Conservation (phyloP, 148 eudicot species). For the Beta vulgaris region DNA sequence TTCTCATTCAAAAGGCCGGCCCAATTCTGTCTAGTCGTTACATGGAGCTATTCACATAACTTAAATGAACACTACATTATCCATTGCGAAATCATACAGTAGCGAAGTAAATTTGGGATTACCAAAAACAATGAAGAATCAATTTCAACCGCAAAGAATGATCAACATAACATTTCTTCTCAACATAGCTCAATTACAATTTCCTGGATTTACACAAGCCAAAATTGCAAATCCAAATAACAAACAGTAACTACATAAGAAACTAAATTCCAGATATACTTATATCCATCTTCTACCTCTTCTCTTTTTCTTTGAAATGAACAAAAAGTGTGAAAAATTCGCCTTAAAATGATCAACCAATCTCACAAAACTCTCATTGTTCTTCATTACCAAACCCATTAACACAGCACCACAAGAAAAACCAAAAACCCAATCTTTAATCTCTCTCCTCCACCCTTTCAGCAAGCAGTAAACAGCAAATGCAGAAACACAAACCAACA, state of each 20-base stretch:
- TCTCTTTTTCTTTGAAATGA: conserved; percentile 30
- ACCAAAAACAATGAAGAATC: no score
- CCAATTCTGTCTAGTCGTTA: no score
- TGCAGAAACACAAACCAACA: conserved; percentile 16
- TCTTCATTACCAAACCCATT: conserved; percentile 49
- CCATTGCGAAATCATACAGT: background rate
- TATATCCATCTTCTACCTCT: conserved; percentile 23
- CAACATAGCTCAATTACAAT: background rate
- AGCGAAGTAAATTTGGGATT: background rate
- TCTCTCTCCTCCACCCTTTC: conserved; percentile 39
- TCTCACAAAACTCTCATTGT: conserved; percentile 32
- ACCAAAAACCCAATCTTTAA: conserved; percentile 57
- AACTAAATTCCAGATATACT: background rate
- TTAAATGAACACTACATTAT: background rate
- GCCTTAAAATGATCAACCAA: conserved; percentile 33
- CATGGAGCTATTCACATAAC: background rate
- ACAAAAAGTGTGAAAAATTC: conserved; percentile 7
- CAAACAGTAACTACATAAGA: background rate
- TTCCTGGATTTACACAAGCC: background rate
- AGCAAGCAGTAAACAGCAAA: conserved; percentile 36
- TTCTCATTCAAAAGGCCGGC: no score
- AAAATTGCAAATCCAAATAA: conserved; percentile 17
- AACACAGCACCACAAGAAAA: conserved; percentile 61
- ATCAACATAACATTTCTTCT: background rate
- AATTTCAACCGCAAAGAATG: no score